Evolutionary conservation across 805 yeast species (phyloP).

Genomic region (Saturnispora zaruensis): DNA sequence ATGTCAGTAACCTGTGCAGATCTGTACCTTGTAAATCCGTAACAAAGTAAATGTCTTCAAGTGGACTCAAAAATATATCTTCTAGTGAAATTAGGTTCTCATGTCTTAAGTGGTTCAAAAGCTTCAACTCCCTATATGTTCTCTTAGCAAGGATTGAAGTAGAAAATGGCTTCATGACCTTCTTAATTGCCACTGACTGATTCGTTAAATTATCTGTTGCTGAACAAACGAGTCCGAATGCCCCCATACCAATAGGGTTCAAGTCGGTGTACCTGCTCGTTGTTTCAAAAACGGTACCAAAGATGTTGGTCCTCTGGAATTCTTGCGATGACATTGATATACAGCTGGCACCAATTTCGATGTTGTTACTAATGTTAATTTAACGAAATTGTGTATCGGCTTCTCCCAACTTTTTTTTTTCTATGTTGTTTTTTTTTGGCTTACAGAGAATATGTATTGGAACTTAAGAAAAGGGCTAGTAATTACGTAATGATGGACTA

Average conservation of each 20-base stretch:
- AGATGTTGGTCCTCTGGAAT: constrained; percentile 72
- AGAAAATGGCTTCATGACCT: constrained; percentile 94
- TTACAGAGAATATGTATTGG: neutral
- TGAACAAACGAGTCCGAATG: constrained; percentile 95
- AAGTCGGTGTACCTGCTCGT: constrained; percentile 83
- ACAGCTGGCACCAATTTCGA: neutral
- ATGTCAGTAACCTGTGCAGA: constrained; percentile 79
- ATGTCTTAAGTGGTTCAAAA: constrained; percentile 87
- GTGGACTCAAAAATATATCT: constrained; percentile 88
- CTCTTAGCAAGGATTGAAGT: constrained; percentile 93
- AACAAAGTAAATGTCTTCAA: constrained; percentile 93
- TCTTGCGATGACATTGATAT: constrained; percentile 29
- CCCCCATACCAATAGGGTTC: constrained; percentile 99
- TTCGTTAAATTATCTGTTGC: constrained; percentile 86
- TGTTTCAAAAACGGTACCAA: constrained; percentile 91
- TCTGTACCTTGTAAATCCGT: constrained; percentile 97
- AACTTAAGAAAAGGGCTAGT: neutral
- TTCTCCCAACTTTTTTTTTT: neutral
- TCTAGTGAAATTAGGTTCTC: constrained; percentile 89
- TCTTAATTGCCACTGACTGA: constrained; percentile 93
- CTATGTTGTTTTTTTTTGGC: neutral
- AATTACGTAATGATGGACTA: neutral
- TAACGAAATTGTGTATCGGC: neutral
- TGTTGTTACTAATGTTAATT: neutral
- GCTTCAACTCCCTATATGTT: constrained; percentile 90